Evolutionary conservation across 179 eudicot genomes (phyloP), one percentile per base, ranked within the genome.

Genomic region (Dionaea muscipula): DNA sequence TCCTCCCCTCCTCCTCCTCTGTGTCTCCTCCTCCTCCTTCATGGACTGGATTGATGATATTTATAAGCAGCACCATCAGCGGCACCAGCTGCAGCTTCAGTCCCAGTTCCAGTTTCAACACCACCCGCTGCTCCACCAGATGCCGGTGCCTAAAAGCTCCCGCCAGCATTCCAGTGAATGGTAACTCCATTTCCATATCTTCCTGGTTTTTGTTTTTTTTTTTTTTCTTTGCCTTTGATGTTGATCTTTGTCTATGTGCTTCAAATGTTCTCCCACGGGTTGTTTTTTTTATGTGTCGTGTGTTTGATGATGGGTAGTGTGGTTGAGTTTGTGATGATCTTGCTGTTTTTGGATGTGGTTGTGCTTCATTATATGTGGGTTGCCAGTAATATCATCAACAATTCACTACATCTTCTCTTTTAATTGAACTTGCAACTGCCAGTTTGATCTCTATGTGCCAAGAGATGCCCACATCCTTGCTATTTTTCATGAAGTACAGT

Each of bases 161-260:
- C 57, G 85, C 48, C 94, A 78, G 54, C 91, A 75, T 21, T 71
- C 63, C 67, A 79, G 69, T 28, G 94, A 85, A 85, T 89, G 97
- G 97, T 89, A n/a, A n/a, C n/a, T n/a, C n/a, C n/a, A n/a, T n/a
- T n/a, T n/a, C n/a, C n/a, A n/a, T n/a, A n/a, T n/a, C n/a, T n/a
- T n/a, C n/a, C n/a, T n/a, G n/a, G n/a, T 71, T 56, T 77, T 68
- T 26, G 55, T 15, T 40, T 20, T 2, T 2, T 25, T 26, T 22
- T 37, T 22, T 23, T 12, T 35, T 57, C 59, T n/a, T 16, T 51
- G 15, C 24, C 28, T 56, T 46, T 43, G 19, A 4, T 4, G 46
- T 4, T 18, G 37, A 13, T 20, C 20, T 56, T 38, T 53, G 17
- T 25, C 12, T 54, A 17, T 56, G 53, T 50, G 26, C 48, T 13